Percentiles rank a stretch among this genome's conserved stretches.
Evolutionary conservation across 164 flowering plant species (phyloP).

Genomic region (Taxillus chinensis): DNA sequence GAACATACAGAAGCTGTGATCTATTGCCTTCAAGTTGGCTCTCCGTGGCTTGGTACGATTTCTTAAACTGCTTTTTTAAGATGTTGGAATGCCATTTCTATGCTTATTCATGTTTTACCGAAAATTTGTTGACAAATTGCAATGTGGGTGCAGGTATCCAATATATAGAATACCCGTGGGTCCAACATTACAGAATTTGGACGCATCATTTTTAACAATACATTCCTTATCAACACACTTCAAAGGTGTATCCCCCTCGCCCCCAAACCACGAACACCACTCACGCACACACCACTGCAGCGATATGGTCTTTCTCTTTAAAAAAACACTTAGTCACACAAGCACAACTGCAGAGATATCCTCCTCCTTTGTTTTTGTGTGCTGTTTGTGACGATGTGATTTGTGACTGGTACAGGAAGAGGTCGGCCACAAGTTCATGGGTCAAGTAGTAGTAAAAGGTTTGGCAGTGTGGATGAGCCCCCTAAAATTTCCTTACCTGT

Average conservation of each 20-base stretch:
- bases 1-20: constrained; percentile 58
- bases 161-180: constrained; percentile 80
- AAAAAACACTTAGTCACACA: too few species aligned
- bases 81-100: not conserved
- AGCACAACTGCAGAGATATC: too few species aligned
- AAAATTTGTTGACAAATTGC: not conserved
- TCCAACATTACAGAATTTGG: constrained; percentile 49
- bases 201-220: constrained; percentile 62
- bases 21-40: constrained; percentile 68
- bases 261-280: too few species aligned
- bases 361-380: too few species aligned
- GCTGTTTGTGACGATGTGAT: not conserved
- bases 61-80: not conserved
- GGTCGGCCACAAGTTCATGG: constrained; percentile 15
- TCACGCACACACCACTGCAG: too few species aligned
- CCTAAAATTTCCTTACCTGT: constrained; percentile 41
- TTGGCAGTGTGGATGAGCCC: constrained; percentile 15
- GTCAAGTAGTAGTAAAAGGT: constrained; percentile 14
- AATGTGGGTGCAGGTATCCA: constrained; percentile 55
- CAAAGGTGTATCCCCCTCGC: constrained; percentile 18
- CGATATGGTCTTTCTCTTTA: too few species aligned
- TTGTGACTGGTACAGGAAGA: constrained; percentile 16
- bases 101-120: not conserved
- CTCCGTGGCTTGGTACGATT: constrained; percentile 63
- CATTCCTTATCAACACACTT: constrained; percentile 51